Percentiles rank a stretch among this genome's conserved stretches.
phyloP scores from a whole-genome alignment of 768 basidiomycete genomes.

The Suillus fuscotomentosus region DNA sequence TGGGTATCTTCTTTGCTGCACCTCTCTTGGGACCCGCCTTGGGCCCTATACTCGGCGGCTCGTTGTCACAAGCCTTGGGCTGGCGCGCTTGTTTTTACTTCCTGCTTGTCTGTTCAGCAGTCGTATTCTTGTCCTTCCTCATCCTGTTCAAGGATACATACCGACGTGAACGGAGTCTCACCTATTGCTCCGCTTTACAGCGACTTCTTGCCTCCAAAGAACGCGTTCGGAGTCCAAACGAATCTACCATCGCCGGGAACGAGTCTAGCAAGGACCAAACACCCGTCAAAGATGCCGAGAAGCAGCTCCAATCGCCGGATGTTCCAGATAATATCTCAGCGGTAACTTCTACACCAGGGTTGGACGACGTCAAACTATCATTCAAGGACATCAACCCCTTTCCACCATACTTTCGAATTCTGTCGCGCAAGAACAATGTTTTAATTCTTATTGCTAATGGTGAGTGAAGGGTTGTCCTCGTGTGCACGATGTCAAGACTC shows the following conservation, averaged over 20 bases:
- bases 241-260: conserved; percentile 13
- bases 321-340: conserved; percentile 14
- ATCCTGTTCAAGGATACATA: conserved; percentile 81
- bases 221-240: conserved; percentile 18
- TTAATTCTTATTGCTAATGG: conserved; percentile 46
- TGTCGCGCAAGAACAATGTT: conserved; percentile 66
- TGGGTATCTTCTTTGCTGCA: conserved; percentile 80
- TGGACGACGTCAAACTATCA: conserved; percentile 48
- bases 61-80: conserved; percentile 58
- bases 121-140: conserved; percentile 54
- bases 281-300: conserved; percentile 12
- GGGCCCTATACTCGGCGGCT: conserved; percentile 74
- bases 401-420: conserved; percentile 54
- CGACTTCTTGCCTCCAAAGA: conserved; percentile 33
- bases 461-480: conserved; percentile 6
- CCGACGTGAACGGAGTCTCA: conserved; percentile 75
- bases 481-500: conserved; percentile 2
- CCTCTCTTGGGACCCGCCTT: conserved; percentile 73
- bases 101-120: conserved; percentile 58
- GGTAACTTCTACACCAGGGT: conserved; percentile 13
- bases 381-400: conserved; percentile 73
- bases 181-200: conserved; percentile 68
- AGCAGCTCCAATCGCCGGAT: conserved; percentile 24
- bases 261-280: conserved; percentile 15
- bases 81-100: conserved; percentile 90